These are phyloP conservation scores for Solanum pinnatisectum DNA, from an alignment of 257 asterid species.

Conservation along the genomic window DNA sequence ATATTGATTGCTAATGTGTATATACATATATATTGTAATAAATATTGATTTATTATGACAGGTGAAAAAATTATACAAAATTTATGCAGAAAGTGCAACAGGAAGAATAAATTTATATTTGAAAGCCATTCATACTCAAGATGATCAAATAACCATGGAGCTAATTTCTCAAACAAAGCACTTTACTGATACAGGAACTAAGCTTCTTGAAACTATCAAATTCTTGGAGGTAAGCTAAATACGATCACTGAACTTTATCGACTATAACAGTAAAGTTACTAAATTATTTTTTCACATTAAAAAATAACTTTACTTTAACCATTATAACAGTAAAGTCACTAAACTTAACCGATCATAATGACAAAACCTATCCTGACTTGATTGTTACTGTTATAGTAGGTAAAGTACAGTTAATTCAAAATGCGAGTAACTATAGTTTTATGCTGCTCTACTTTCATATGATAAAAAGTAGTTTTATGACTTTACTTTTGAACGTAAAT, in stretches of 20 bases:
- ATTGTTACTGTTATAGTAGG: background rate
- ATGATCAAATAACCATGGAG: conserved; percentile 16
- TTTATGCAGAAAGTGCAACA: conserved; percentile 42
- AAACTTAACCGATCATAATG: background rate
- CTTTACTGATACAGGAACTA: conserved; percentile 41
- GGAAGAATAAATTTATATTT: conserved; percentile 43
- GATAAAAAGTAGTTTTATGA: background rate
- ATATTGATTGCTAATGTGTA: background rate
- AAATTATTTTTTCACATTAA: background rate
- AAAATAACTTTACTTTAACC: no score
- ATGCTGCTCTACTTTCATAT: background rate
- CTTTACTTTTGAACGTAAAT: background rate
- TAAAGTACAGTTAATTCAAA: no score
- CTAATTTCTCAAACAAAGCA: conserved; percentile 40
- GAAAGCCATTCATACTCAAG: conserved; percentile 22
- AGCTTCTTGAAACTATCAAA: conserved; percentile 38
- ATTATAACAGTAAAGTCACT: background rate
- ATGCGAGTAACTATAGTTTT: background rate
- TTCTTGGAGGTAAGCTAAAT: conserved; percentile 10
- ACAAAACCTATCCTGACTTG: background rate
- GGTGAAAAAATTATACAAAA: conserved; percentile 17
- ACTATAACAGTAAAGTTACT: background rate
- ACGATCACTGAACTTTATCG: background rate
- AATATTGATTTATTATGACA: background rate
- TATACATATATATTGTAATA: no score